phyloP scores from a whole-genome alignment of 176 grass and related monocot genomes.

The Bothriochloa decipiens region DNA sequence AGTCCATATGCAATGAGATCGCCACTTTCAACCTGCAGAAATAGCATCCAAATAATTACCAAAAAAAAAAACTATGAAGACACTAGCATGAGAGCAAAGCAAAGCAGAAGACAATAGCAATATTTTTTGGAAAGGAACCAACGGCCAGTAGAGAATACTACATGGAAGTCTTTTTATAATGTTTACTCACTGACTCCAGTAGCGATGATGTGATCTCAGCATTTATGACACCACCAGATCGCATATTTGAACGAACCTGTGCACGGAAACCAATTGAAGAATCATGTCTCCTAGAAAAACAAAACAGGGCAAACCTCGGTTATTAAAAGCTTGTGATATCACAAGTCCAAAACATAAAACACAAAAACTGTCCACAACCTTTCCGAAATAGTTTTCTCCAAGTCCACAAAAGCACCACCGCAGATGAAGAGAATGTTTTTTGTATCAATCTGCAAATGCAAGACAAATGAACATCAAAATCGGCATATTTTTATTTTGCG shows the following conservation, averaged over 20 bases:
- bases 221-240: conserved; percentile 54
- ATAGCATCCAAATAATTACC: conserved; percentile 8
- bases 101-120: not conserved
- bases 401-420: conserved; percentile 73
- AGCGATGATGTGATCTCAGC: conserved; percentile 63
- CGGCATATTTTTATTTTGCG: not conserved
- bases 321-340: conserved; percentile 9
- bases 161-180: not conserved
- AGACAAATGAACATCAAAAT: conserved; percentile 32
- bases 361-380: conserved; percentile 38
- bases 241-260: conserved; percentile 77
- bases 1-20: conserved; percentile 79
- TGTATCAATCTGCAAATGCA: conserved; percentile 66
- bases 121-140: conserved; percentile 15
- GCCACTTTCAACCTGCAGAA: conserved; percentile 69
- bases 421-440: conserved; percentile 89
- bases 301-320: not conserved
- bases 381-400: conserved; percentile 86
- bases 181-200: conserved; percentile 69
- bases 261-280: conserved; percentile 78
- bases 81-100: conserved; percentile 8
- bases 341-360: conserved; percentile 14
- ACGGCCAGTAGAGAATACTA: not conserved
- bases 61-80: not conserved
- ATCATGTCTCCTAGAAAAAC: conserved; percentile 60